Conservation (phyloP, 257 asterid species). For the Salvia miltiorrhiza region DNA sequence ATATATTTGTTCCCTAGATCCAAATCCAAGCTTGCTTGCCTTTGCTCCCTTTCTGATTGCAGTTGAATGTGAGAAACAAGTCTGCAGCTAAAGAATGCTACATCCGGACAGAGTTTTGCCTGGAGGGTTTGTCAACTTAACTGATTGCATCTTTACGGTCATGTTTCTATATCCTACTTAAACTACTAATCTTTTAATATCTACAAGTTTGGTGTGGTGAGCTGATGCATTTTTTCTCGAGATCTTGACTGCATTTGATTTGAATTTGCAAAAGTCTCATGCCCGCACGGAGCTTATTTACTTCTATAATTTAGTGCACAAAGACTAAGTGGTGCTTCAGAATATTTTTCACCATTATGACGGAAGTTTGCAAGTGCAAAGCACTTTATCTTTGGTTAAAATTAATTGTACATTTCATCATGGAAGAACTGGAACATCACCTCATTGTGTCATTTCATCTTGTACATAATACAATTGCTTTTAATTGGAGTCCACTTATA, state of each 20-base stretch:
- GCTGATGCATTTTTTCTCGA: constrained; percentile 16
- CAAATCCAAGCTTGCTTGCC: constrained; percentile 20
- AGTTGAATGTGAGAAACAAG: constrained; percentile 94
- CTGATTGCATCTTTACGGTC: constrained; percentile 13
- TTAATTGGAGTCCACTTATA: too few species aligned
- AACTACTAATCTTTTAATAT: background rate
- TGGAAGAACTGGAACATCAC: too few species aligned
- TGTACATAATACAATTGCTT: too few species aligned
- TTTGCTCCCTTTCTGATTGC: constrained; percentile 27
- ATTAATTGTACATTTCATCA: background rate
- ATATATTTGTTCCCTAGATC: constrained; percentile 5
- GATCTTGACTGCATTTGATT: background rate
- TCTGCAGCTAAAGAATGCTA: constrained; percentile 96
- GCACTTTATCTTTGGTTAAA: background rate
- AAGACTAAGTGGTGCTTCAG: constrained; percentile 1
- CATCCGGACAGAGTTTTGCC: constrained; percentile 75
- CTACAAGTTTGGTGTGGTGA: constrained; percentile 3
- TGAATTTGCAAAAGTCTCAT: background rate
- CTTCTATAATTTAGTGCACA: background rate
- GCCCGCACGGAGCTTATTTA: background rate
- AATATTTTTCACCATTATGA: constrained; percentile 10
- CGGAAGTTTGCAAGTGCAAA: background rate
- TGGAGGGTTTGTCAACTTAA: constrained; percentile 66
- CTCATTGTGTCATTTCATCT: too few species aligned
- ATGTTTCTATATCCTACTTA: background rate